Conservation (phyloP, 2,329 filamentous ascomycete genomes). For the Aspergillus sp. region DNA sequence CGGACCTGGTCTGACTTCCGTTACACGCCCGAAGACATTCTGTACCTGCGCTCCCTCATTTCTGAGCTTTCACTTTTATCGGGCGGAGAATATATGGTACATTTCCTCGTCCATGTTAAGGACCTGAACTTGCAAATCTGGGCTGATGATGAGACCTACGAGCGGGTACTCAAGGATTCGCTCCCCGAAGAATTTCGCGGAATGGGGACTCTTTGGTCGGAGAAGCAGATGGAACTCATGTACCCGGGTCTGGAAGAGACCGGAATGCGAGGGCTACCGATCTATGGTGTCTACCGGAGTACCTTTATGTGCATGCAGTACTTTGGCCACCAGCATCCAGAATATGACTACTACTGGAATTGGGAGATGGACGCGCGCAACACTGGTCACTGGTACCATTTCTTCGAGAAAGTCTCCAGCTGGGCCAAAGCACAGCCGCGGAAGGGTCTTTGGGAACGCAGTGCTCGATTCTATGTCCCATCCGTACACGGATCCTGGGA, state of each 20-base stretch:
- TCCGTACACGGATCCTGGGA: slow-evolving; percentile 71
- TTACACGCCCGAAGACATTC: slow-evolving; percentile 69
- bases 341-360: slow-evolving; percentile 79
- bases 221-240: slow-evolving; percentile 82
- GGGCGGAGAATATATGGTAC: slow-evolving; percentile 73
- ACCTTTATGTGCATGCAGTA: slow-evolving; percentile 92
- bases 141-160: slow-evolving; percentile 67
- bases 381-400: slow-evolving; percentile 74
- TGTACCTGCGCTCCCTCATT: slow-evolving; percentile 76
- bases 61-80: slow-evolving; percentile 70
- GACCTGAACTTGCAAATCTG: slow-evolving; percentile 73
- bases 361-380: slow-evolving; percentile 80
- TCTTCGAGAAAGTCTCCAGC: slow-evolving; percentile 61
- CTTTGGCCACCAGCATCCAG: slow-evolving; percentile 73
- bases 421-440: slow-evolving; percentile 69
- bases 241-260: slow-evolving; percentile 83
- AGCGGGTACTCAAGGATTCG: slow-evolving; percentile 63
- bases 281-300: slow-evolving; percentile 89
- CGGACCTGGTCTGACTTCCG: slow-evolving; percentile 73
- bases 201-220: slow-evolving; percentile 87
- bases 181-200: slow-evolving; percentile 77
- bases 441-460: slow-evolving; percentile 76
- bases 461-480: slow-evolving; percentile 69
- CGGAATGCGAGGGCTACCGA: slow-evolving; percentile 63
- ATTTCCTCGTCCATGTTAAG: slow-evolving; percentile 79